Base-by-base conservation (phyloP, 129 eudicot genomes). In the Chrysanthemum makinoi region DNA sequence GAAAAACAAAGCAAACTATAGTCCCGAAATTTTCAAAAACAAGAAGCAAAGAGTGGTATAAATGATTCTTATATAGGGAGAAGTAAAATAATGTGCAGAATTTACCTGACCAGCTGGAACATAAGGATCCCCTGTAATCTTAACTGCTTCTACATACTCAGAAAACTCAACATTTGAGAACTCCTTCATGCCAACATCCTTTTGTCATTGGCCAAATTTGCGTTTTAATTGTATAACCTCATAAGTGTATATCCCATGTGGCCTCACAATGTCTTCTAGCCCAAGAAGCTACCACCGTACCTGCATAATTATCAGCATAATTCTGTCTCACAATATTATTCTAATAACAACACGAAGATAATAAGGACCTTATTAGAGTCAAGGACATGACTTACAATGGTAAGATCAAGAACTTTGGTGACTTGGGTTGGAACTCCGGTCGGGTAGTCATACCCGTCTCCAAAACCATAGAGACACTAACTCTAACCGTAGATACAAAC, bases 41-140 rank as follows among this genome's bases (percentile, higher is more conserved):
- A 47, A 24, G 24, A 3, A 13, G 48, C 20, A 70, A 66, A 50
- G 11, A 20, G 56, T 47, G 51, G 39, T 70, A 47, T n/a, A 68
- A 3, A 49, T 60, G 74, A 64, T 70, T 65, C 9, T 65, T 13
- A 49, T 17, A 57, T 18, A 70, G 56, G 1, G 17, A 43, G 51
- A 62, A 62, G 8, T 39, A n/a, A 12, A n/a, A 12, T 0, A 35
- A 11, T 55, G 22, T 48, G 26, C 11, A 59, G n/a, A 10, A 47
- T 52, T 73, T 80, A 95, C 99, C 94, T 95, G 88, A 64, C 99
- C 99, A 54, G 97, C 97, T 66, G 99, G 99, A 57, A 90, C 90
- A 54, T 86, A 81, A 57, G 89, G 87, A 69, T 95, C 97, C 69
- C 99, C 99, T 68, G 97, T 90, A 54, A 95, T 68, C 70, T 95